Percentiles rank a stretch among this genome's conserved stretches.
phyloP scores from a whole-genome alignment of 495 filamentous ascomycete genomes.

The Xylaria curta region DNA sequence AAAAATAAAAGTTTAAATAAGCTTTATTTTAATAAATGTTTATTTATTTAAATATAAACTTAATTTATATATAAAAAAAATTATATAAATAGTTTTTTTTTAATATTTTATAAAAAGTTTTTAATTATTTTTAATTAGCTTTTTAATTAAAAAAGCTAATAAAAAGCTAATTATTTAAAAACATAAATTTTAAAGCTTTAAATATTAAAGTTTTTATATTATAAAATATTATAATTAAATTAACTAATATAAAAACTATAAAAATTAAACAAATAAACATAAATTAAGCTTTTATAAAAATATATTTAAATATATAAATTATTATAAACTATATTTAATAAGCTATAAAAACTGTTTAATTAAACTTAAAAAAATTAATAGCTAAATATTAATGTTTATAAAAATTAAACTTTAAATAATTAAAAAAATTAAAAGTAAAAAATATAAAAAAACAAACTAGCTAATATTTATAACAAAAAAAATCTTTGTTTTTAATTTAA shows the following conservation, averaged over 20 bases:
- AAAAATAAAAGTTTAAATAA: neutral
- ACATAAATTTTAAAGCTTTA: neutral
- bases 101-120: too few species aligned
- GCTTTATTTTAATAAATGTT: neutral
- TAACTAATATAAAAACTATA: neutral
- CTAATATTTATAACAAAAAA: neutral
- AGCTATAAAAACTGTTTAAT: neutral
- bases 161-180: neutral
- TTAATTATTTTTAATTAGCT: too few species aligned
- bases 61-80: neutral
- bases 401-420: neutral
- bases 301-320: neutral
- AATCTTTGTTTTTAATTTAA: neutral
- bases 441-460: neutral
- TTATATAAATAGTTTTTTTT: neutral
- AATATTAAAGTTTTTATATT: neutral
- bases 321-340: neutral
- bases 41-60: neutral
- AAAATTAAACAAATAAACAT: neutral
- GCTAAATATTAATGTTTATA: neutral
- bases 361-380: neutral
- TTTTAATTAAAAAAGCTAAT: neutral
- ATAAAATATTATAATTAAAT: neutral
- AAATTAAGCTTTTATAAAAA: neutral
- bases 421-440: neutral